These are phyloP conservation scores for Hydnomerulius pinastri DNA, from an alignment of 768 basidiomycete genomes.

Conservation along the genomic window DNA sequence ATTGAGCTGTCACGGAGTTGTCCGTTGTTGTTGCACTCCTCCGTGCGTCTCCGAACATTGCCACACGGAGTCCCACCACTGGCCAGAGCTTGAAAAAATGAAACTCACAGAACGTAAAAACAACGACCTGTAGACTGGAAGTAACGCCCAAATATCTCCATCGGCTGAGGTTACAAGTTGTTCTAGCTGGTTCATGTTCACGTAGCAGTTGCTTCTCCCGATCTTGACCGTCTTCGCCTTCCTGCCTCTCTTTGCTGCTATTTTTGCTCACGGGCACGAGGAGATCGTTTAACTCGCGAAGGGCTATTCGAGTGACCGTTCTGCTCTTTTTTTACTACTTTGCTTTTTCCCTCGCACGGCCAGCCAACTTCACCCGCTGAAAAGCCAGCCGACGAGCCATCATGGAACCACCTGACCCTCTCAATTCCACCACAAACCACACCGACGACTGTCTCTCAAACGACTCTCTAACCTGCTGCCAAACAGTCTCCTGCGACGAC, in stretches of 20 bases:
- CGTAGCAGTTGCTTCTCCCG: neutral
- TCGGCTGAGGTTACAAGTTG: neutral
- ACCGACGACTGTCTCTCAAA: neutral
- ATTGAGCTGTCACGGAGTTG: neutral
- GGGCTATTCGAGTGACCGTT: neutral
- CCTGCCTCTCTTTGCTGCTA: neutral
- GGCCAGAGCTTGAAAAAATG: neutral
- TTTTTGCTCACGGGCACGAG: neutral
- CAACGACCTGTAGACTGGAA: neutral
- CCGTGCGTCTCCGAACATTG: neutral
- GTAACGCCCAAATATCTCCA: neutral
- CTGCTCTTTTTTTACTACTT: neutral
- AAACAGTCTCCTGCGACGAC: conserved; percentile 10
- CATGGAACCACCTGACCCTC: neutral
- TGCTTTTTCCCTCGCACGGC: neutral
- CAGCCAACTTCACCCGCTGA: neutral
- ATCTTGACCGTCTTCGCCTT: neutral
- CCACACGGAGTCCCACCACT: too few species aligned
- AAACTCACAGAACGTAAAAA: neutral
- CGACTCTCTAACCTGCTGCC: neutral
- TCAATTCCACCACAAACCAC: neutral
- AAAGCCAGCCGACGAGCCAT: neutral
- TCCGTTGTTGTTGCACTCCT: neutral
- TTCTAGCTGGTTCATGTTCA: neutral
- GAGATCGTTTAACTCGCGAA: neutral